These are phyloP conservation scores for Melocanna baccifera DNA, from an alignment of 176 grass and related monocot genomes.

Conservation along the genomic window DNA sequence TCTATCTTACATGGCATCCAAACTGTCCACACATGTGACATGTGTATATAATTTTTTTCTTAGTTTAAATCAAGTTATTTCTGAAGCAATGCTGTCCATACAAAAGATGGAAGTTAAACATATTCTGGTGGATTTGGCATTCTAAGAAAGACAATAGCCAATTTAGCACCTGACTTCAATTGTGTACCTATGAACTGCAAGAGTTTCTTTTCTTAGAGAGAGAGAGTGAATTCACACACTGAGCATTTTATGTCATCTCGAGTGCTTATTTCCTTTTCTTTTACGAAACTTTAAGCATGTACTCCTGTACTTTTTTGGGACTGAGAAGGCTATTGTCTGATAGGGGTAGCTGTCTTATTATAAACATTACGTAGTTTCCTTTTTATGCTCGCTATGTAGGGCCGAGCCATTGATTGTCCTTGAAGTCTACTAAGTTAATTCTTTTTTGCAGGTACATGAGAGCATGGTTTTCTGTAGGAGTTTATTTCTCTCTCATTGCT, in stretches of 20 bases:
- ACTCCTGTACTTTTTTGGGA: background rate
- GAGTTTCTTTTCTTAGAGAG: background rate
- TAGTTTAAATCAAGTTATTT: background rate
- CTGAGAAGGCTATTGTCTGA: background rate
- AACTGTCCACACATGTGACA: background rate
- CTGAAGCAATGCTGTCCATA: slow-evolving; percentile 3
- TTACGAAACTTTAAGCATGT: background rate
- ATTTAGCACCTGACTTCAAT: background rate
- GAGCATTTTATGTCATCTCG: background rate
- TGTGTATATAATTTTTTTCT: background rate
- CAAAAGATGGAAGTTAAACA: slow-evolving; percentile 3
- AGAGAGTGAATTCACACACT: background rate
- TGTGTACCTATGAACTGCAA: background rate
- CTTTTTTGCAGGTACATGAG: slow-evolving; percentile 49
- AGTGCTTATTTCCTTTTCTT: slow-evolving; percentile 2
- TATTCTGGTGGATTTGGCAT: slow-evolving; percentile 11
- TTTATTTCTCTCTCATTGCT: slow-evolving; percentile 61
- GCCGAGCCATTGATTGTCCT: background rate
- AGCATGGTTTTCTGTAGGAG: slow-evolving; percentile 75
- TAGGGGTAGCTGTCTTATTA: background rate
- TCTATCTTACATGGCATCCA: background rate
- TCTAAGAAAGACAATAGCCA: background rate
- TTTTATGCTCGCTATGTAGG: background rate
- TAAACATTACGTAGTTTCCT: background rate
- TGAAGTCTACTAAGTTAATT: slow-evolving; percentile 12